Percentiles rank a stretch among this genome's conserved stretches.
These are phyloP conservation scores for Clausena lansium DNA, from an alignment of 345 rosid species.

Conservation along the genomic window DNA sequence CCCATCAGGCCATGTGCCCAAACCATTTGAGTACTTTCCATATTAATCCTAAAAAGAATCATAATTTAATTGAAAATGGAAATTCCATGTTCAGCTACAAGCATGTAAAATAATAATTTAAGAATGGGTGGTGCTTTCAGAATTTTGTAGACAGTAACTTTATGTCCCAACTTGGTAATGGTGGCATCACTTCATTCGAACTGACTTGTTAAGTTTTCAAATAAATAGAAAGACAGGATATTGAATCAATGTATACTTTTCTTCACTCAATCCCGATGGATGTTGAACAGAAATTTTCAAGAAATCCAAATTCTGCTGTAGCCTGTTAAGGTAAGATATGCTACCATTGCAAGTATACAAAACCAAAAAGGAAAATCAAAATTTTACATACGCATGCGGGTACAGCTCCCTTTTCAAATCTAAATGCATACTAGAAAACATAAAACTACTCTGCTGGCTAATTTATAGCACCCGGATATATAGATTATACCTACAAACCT, in stretches of 20 bases:
- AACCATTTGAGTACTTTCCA: too few relatives aligned
- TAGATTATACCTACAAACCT: slow-evolving; percentile 33
- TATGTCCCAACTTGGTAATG: too few relatives aligned
- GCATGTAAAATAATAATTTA: too few relatives aligned
- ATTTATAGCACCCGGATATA: neutral
- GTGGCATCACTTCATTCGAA: too few relatives aligned
- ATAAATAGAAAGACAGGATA: neutral
- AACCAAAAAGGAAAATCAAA: neutral
- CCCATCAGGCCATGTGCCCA: too few relatives aligned
- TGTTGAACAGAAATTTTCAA: neutral
- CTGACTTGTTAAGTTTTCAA: too few relatives aligned
- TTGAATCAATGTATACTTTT: neutral
- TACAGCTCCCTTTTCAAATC: neutral
- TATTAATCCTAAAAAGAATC: too few relatives aligned
- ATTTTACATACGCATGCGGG: neutral
- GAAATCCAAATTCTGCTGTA: neutral
- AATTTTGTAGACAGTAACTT: too few relatives aligned
- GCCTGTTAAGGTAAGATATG: neutral
- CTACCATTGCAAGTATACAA: neutral
- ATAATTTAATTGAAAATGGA: too few relatives aligned
- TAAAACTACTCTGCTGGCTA: neutral
- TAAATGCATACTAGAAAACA: neutral
- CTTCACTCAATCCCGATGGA: neutral
- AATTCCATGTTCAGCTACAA: too few relatives aligned
- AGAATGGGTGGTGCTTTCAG: too few relatives aligned